Percentiles rank a stretch among this genome's conserved stretches.
phyloP scores from a whole-genome alignment of 768 basidiomycete species.

The Hygrophorus pudorinus region DNA sequence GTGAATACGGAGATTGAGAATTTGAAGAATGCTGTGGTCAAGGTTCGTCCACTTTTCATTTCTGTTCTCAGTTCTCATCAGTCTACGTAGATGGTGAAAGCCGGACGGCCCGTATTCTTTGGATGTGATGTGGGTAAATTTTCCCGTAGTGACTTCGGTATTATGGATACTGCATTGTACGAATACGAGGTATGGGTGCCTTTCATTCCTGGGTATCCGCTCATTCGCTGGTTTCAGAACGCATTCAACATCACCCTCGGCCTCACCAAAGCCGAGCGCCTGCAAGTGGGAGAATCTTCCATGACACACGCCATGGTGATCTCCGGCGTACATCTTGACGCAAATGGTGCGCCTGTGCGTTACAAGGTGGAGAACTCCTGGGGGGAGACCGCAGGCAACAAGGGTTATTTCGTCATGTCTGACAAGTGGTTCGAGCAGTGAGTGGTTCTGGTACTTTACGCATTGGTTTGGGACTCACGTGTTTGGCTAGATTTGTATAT shows the following conservation, averaged over 20 bases:
- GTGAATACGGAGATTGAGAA: constrained; percentile 81
- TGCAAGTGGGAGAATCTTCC: constrained; percentile 71
- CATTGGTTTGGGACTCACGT: constrained; percentile 1
- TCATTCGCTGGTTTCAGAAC: constrained; percentile 28
- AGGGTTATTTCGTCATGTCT: constrained; percentile 90
- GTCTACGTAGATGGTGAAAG: constrained; percentile 57
- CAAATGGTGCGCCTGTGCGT: constrained; percentile 63
- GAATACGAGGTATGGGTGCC: constrained; percentile 56
- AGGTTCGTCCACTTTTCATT: constrained; percentile 24
- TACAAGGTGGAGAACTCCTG: constrained; percentile 98
- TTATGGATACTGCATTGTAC: constrained; percentile 81
- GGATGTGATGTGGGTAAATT: constrained; percentile 94
- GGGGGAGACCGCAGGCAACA: constrained; percentile 67
- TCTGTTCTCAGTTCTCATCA: not conserved
- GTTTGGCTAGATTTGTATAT: constrained; percentile 61
- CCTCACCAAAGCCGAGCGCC: constrained; percentile 77
- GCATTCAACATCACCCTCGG: constrained; percentile 77
- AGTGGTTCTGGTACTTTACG: constrained; percentile 19
- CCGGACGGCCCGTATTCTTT: constrained; percentile 87
- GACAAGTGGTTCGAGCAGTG: constrained; percentile 89
- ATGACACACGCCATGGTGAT: constrained; percentile 99
- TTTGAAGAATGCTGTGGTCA: constrained; percentile 75
- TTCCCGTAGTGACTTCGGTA: constrained; percentile 57
- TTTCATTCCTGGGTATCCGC: not conserved
- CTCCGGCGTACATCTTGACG: constrained; percentile 82